Evolutionary conservation across 176 grass and related monocot species (phyloP).

Genomic region (Hordeum vulgare): DNA sequence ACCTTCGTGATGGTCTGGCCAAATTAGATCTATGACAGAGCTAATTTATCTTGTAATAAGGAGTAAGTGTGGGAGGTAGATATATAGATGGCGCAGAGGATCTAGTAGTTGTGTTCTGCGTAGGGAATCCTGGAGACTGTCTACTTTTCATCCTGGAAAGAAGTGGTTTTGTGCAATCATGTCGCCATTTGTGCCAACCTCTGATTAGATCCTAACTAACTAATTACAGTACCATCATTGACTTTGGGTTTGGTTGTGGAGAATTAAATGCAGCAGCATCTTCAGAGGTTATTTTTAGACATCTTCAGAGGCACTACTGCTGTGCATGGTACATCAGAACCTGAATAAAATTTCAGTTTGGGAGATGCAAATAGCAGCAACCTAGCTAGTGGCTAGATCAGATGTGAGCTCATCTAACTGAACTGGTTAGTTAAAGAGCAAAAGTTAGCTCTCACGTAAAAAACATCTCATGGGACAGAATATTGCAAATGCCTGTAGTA

Average conservation of each 20-base stretch:
- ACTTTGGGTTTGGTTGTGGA: not conserved
- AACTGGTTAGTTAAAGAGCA: not conserved
- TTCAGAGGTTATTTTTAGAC: not conserved
- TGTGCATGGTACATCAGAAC: not conserved
- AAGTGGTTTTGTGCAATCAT: not conserved
- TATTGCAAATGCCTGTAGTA: not conserved
- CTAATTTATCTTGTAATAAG: not conserved
- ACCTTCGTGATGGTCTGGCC: not conserved
- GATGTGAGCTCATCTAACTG: not conserved
- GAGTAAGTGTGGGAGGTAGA: no score
- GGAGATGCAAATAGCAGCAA: not conserved
- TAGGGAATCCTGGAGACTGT: not conserved
- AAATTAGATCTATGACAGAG: not conserved
- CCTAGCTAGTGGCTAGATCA: not conserved
- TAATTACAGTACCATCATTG: not conserved
- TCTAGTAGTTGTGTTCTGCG: not conserved
- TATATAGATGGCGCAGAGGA: not conserved
- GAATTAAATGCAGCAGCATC: not conserved
- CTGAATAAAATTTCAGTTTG: not conserved
- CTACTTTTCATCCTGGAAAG: not conserved
- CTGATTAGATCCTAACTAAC: not conserved
- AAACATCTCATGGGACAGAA: not conserved
- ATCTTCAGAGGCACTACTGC: not conserved
- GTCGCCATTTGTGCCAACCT: not conserved
- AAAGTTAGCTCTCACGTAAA: not conserved